Conservation (phyloP, 2,329 filamentous ascomycete genomes). For the Pyricularia grisea region DNA sequence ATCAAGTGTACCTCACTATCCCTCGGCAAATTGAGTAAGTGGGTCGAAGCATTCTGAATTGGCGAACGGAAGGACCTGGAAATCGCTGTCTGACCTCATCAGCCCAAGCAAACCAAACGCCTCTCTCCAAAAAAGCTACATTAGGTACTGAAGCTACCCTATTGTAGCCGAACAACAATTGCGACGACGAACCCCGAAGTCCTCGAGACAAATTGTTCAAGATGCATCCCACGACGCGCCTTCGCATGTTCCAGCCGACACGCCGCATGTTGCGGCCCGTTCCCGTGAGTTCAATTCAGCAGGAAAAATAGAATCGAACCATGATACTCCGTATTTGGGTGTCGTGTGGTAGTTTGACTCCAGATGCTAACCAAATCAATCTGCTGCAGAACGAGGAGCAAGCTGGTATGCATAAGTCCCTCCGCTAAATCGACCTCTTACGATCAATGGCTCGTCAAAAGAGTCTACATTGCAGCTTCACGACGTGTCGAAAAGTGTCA, state of each 20-base stretch:
- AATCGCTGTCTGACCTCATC: conserved; percentile 1
- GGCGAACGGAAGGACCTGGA: background rate
- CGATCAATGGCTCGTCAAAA: background rate
- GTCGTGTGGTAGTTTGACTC: conserved; percentile 2
- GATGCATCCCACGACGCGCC: conserved; percentile 57
- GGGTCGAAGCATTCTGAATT: background rate
- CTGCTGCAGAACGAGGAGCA: conserved; percentile 53
- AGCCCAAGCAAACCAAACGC: background rate
- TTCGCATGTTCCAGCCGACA: conserved; percentile 60
- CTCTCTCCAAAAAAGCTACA: background rate
- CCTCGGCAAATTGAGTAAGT: background rate
- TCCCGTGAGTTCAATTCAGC: conserved; percentile 44
- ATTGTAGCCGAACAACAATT: conserved; percentile 5
- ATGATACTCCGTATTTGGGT: conserved; percentile 10
- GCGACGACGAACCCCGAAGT: background rate
- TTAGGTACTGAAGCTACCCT: background rate
- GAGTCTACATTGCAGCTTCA: background rate
- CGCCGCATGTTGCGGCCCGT: conserved; percentile 59
- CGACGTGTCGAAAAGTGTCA: background rate
- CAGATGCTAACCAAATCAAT: conserved; percentile 19
- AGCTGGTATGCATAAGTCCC: conserved; percentile 44
- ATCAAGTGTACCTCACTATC: background rate
- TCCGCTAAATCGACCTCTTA: background rate
- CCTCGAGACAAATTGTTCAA: conserved; percentile 24
- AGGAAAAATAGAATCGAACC: background rate